These are phyloP conservation scores for Lentinula novae-zelandiae DNA, from an alignment of 1,284 basidiomycete genomes.

Conservation along the genomic window DNA sequence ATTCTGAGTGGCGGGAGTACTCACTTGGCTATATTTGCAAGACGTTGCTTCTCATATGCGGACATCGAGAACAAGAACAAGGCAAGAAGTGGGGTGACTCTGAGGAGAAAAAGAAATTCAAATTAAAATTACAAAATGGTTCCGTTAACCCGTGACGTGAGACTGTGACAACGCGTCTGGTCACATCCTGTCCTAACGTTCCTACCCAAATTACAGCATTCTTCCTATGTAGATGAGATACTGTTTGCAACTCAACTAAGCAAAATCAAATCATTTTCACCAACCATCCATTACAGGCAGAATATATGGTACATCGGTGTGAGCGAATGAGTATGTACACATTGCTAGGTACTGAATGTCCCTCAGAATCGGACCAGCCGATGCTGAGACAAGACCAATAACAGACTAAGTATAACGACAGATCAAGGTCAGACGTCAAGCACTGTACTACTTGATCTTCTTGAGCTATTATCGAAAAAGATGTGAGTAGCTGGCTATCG, in stretches of 20 bases:
- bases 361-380: constrained; percentile 3
- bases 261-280: background rate
- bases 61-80: constrained; percentile 20
- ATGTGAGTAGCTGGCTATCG: background rate
- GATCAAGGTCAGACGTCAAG: background rate
- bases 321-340: background rate
- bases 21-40: constrained; percentile 40
- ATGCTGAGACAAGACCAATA: background rate
- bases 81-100: too few relatives aligned
- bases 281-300: background rate
- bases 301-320: background rate
- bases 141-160: background rate
- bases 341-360: background rate
- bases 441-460: background rate
- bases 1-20: background rate
- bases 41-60: constrained; percentile 46
- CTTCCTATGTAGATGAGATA: too few relatives aligned
- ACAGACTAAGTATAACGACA: background rate
- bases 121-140: background rate
- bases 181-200: background rate
- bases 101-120: background rate
- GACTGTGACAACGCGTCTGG: background rate
- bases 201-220: background rate
- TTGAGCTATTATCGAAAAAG: background rate
- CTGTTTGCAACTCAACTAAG: background rate